These are phyloP conservation scores for Lactifluus echinatus DNA, from an alignment of 768 basidiomycete species.

Conservation along the genomic window DNA sequence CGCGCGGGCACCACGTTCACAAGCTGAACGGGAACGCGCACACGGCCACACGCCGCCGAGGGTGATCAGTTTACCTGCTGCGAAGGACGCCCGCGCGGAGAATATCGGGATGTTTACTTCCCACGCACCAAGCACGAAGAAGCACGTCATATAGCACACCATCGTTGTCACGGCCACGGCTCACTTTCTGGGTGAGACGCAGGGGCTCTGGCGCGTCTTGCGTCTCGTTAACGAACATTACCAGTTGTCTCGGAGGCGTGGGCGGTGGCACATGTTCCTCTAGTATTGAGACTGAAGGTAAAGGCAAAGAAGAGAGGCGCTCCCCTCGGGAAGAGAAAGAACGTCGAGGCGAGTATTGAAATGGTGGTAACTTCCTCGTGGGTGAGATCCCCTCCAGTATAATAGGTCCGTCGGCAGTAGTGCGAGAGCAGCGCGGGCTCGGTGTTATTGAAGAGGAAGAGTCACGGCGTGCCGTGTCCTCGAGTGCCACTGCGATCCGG, in stretches of 20 bases:
- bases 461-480: slow-evolving; percentile 26
- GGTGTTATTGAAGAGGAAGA: not conserved
- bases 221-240: too few relatives aligned
- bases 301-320: not conserved
- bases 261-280: not conserved
- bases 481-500: slow-evolving; percentile 25
- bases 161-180: slow-evolving; percentile 47
- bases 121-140: slow-evolving; percentile 63
- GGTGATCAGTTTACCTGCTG: slow-evolving; percentile 63
- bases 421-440: not conserved
- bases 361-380: too few relatives aligned
- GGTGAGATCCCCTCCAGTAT: too few relatives aligned
- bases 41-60: slow-evolving; percentile 53
- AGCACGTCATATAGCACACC: slow-evolving; percentile 66
- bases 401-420: too few relatives aligned
- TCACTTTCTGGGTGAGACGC: slow-evolving; percentile 32
- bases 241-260: too few relatives aligned
- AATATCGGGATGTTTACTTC: slow-evolving; percentile 62
- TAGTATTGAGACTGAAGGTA: not conserved
- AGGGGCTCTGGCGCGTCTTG: too few relatives aligned
- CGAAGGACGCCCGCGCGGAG: slow-evolving; percentile 41
- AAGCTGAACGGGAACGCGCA: slow-evolving; percentile 56
- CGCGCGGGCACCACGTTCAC: slow-evolving; percentile 48
- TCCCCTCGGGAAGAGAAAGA: not conserved
- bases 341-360: not conserved